Evolutionary conservation across 768 basidiomycete species (phyloP).

Genomic region (Mycena rebaudengoi): DNA sequence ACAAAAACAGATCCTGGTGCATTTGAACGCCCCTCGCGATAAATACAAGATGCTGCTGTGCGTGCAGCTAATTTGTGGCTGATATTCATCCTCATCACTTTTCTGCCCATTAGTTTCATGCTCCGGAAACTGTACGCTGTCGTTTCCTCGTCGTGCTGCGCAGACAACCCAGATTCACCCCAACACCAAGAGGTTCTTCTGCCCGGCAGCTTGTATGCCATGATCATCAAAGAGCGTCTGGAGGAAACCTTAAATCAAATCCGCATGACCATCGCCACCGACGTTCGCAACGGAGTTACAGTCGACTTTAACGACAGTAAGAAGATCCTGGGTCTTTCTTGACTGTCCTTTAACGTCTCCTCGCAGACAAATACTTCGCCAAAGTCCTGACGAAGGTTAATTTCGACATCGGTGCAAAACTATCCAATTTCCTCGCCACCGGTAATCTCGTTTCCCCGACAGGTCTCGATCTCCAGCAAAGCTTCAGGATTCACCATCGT

Average conservation of each 20-base stretch:
- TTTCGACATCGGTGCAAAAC: constrained; percentile 89
- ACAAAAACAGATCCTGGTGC: constrained; percentile 88
- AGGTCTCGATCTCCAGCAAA: constrained; percentile 96
- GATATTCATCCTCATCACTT: constrained; percentile 14
- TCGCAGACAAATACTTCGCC: constrained; percentile 79
- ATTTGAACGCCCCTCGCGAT: constrained; percentile 85
- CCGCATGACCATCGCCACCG: constrained; percentile 71
- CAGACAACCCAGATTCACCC: constrained; percentile 98
- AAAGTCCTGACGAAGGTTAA: constrained; percentile 81
- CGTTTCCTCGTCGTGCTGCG: constrained; percentile 88
- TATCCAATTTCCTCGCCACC: constrained; percentile 96
- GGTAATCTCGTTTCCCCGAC: constrained; percentile 95
- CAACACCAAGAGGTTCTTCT: constrained; percentile 98
- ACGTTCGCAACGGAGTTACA: constrained; percentile 79
- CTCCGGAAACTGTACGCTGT: constrained; percentile 92
- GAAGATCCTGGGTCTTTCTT: constrained; percentile 34
- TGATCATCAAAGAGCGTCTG: constrained; percentile 98
- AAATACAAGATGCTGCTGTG: constrained; percentile 96
- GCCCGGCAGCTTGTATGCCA: constrained; percentile 90
- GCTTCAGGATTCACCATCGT: constrained; percentile 99
- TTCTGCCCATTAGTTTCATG: constrained; percentile 84
- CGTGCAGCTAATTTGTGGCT: constrained; percentile 41
- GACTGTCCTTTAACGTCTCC: not conserved
- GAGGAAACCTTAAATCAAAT: constrained; percentile 87
- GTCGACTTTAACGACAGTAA: constrained; percentile 90